Conservation (phyloP, 305 asterid genomes). For the Caryopteris hybrid region DNA sequence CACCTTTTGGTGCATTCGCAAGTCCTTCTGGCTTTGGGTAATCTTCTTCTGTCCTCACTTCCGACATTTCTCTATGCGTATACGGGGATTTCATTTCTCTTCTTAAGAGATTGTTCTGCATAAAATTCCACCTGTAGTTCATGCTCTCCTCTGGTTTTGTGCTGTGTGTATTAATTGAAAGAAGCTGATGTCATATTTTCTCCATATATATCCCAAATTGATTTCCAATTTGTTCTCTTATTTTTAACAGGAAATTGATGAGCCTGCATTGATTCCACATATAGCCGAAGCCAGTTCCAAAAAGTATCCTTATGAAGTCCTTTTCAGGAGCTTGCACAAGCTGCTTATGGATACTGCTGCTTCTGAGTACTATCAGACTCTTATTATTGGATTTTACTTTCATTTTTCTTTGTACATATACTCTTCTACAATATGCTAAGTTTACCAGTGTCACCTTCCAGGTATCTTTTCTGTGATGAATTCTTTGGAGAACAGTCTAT, state of each 20-base stretch:
- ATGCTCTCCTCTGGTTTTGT: background rate
- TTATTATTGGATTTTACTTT: conserved; percentile 6
- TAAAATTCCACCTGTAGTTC: too few species aligned
- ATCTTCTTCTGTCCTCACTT: too few species aligned
- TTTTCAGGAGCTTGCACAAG: conserved; percentile 98
- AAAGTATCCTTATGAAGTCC: conserved; percentile 94
- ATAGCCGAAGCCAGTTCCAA: conserved; percentile 97
- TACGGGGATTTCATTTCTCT: too few species aligned
- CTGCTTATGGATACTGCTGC: conserved; percentile 98
- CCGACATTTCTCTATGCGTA: too few species aligned
- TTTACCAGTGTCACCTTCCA: conserved; percentile 30
- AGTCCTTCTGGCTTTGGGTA: too few species aligned
- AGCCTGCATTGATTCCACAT: conserved; percentile 95
- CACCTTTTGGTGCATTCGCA: too few species aligned
- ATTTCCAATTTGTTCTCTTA: conserved; percentile 8
- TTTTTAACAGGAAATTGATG: conserved; percentile 79
- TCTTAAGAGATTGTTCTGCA: too few species aligned
- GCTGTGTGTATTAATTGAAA: background rate
- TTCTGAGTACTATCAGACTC: conserved; percentile 60
- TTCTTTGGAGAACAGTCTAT: conserved; percentile 88
- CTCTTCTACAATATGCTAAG: conserved; percentile 15
- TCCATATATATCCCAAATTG: background rate
- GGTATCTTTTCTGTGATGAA: conserved; percentile 92
- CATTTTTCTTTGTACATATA: background rate
- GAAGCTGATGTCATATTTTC: background rate